Base-by-base conservation (phyloP, 1,139 yeast genomes). In the Blastobotrys proliferans region DNA sequence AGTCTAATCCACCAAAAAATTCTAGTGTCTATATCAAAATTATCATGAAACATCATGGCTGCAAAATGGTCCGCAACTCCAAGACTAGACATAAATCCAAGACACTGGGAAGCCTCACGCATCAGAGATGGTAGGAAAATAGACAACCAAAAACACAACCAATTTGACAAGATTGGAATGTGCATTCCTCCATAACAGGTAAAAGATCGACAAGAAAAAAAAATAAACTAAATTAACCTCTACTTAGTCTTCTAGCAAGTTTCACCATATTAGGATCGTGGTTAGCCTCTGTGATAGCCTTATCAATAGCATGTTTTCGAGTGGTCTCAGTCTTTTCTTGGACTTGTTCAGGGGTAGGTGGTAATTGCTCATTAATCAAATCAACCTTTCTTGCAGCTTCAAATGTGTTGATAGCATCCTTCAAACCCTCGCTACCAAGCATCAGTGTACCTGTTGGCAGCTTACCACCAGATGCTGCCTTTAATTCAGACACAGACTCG, bases 331-430 rank as follows among this genome's bases (percentile, higher is more conserved):
- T 78, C 35, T 64, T 62, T 49, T 63, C 66, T 34, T 67, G 67
- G 30, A 74, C 61, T 54, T 83, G 85, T 45, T 78, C 85, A 6
- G 69, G 64, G 2, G 80, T 63, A n/a, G 97, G 97, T 3, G 98
- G 98, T 57, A 92, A 64, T 31, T 86, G 83, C 66, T 92, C 98
- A 62, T 92, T 92, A 33, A 72, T 73, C 54, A 84, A 63, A 67
- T 92, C 98, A 3, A 92, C 94, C 53, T 68, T 67, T 51, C 82
- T 74, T 1, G 97, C 97, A 44, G 83, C 94, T 58, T 87, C 95
- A 58, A 92, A 92, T 10, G 85, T 72, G 26, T 72, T 67, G 42
- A 92, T 74, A 11, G 87, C 83, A 43, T 73, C 74, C 51, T 79
- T 74, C 54, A 92, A 73, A 24, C 94, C 95, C 52, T 85, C 92